Percentiles rank a stretch among this genome's conserved stretches.
Evolutionary conservation across 768 basidiomycete species (phyloP).

Genomic region (Tremella yokohamensis): DNA sequence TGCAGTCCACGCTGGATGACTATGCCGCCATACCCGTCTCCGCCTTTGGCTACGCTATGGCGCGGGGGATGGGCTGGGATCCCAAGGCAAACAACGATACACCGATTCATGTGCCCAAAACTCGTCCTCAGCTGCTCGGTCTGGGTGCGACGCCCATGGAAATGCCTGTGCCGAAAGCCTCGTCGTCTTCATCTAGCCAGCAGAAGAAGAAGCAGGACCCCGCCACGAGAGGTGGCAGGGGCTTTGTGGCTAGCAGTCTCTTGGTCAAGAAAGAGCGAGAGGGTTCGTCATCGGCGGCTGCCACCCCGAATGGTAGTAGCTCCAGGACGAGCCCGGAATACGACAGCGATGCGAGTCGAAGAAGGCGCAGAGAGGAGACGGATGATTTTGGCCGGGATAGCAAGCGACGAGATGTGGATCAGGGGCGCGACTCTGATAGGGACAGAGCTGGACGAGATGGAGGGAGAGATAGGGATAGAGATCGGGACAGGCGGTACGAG

Average conservation of each 20-base stretch:
- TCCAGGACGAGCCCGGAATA: slow-evolving; percentile 6
- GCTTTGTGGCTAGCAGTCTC: slow-evolving; percentile 65
- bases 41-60: slow-evolving; percentile 85
- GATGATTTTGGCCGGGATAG: slow-evolving; percentile 24
- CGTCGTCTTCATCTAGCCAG: slow-evolving; percentile 22
- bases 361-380: slow-evolving; percentile 16
- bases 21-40: slow-evolving; percentile 87
- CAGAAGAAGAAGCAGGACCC: slow-evolving; percentile 49
- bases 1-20: slow-evolving; percentile 67
- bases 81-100: slow-evolving; percentile 58
- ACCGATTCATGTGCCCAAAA: slow-evolving; percentile 77
- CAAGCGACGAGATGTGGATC: slow-evolving; percentile 19
- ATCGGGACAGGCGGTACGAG: slow-evolving; percentile 24
- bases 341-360: slow-evolving; percentile 18
- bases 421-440: slow-evolving; percentile 17
- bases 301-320: slow-evolving; percentile 5
- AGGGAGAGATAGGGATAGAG: slow-evolving; percentile 14
- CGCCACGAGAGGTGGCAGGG: slow-evolving; percentile 60
- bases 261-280: slow-evolving; percentile 67
- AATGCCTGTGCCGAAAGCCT: slow-evolving; percentile 61
- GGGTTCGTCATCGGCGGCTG: slow-evolving; percentile 5
- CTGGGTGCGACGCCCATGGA: slow-evolving; percentile 87
- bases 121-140: slow-evolving; percentile 81
- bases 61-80: slow-evolving; percentile 97
- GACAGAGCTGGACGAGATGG: slow-evolving; percentile 12